Conservation (phyloP, 306 rosid genomes). For the Vigna trinervia region DNA sequence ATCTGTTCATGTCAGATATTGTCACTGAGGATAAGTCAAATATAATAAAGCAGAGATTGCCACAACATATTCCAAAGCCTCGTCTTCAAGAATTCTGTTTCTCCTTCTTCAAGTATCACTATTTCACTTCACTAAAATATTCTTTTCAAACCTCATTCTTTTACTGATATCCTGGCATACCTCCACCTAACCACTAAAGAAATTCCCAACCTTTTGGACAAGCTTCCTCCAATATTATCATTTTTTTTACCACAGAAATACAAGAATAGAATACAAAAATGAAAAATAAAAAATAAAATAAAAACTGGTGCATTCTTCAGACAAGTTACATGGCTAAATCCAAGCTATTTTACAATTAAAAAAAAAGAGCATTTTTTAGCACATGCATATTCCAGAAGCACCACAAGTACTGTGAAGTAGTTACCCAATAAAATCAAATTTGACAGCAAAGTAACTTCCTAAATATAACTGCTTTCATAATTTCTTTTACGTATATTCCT, state of each 20-base stretch:
- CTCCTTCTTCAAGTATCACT: background rate
- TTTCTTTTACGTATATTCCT: background rate
- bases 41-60: constrained; percentile 21
- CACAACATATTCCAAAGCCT: constrained; percentile 19
- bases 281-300: background rate
- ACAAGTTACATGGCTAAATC: background rate
- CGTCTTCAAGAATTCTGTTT: constrained; percentile 35
- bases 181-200: background rate
- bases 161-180: background rate
- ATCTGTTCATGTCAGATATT: background rate
- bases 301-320: background rate
- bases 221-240: background rate
- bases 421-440: background rate
- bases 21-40: constrained; percentile 31
- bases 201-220: constrained; percentile 13
- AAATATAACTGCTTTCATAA: constrained; percentile 1
- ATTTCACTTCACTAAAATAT: background rate
- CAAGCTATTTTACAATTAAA: background rate
- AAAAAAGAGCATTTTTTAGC: background rate
- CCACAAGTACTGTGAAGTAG: constrained; percentile 19
- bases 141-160: constrained; percentile 3
- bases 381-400: background rate
- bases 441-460: constrained; percentile 20
- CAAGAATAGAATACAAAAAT: background rate
- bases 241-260: background rate